Conservation (phyloP, 805 yeast species). For the Candida railenensis region DNA sequence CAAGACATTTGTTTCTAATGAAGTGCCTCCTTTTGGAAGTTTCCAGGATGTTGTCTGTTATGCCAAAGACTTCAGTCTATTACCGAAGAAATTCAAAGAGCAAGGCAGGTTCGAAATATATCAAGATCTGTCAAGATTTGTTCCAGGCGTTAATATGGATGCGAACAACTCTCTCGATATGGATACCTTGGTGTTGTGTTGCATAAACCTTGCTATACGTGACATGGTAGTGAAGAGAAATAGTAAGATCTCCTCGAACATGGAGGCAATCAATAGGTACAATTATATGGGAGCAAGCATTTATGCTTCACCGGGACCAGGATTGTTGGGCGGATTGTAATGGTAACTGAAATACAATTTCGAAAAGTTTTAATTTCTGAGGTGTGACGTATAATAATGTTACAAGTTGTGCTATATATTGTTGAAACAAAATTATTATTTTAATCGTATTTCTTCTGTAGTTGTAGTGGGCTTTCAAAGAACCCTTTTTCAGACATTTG, state of each 20-base stretch:
- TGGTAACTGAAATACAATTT: no score
- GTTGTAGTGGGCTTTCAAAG: not conserved
- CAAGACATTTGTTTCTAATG: slow-evolving; percentile 21
- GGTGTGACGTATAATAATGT: slow-evolving; percentile 2
- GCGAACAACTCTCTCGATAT: slow-evolving; percentile 31
- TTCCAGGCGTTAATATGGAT: slow-evolving; percentile 11
- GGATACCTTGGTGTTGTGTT: slow-evolving; percentile 30
- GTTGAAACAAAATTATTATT: not conserved
- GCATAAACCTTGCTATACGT: slow-evolving; percentile 30
- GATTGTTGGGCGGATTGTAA: not conserved
- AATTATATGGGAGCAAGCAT: slow-evolving; percentile 5
- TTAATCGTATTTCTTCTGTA: not conserved
- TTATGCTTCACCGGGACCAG: not conserved
- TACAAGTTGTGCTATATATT: not conserved
- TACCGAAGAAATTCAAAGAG: slow-evolving; percentile 39
- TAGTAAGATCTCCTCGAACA: slow-evolving; percentile 2
- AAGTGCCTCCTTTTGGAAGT: slow-evolving; percentile 39
- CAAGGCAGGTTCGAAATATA: slow-evolving; percentile 34
- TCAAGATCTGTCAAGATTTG: slow-evolving; percentile 21
- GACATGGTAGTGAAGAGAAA: slow-evolving; percentile 17
- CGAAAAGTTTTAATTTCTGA: no score
- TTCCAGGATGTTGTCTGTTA: slow-evolving; percentile 29
- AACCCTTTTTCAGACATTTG: not conserved
- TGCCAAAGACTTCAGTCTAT: slow-evolving; percentile 13
- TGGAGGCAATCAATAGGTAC: slow-evolving; percentile 4